Evolutionary conservation across 2,329 filamentous ascomycete species (phyloP).

Genomic region (Coniochaeta ligniaria): DNA sequence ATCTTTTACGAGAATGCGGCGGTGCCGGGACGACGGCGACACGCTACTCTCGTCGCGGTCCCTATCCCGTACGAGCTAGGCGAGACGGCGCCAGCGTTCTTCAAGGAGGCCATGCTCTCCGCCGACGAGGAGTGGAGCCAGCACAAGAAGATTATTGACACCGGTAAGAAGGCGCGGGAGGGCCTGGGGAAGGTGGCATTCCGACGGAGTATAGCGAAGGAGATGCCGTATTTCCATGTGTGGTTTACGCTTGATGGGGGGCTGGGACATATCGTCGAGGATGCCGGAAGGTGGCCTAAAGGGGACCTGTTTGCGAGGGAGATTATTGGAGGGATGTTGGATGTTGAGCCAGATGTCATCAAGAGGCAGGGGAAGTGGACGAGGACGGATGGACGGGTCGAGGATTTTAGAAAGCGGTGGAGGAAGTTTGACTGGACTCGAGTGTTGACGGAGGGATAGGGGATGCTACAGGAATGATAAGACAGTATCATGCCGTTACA

Average conservation of each 20-base stretch:
- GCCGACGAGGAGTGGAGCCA: conserved; percentile 92
- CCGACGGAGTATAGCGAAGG: conserved; percentile 74
- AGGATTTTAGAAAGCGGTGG: conserved; percentile 79
- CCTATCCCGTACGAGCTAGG: conserved; percentile 89
- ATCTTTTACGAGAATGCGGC: conserved; percentile 98
- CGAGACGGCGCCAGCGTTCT: conserved; percentile 87
- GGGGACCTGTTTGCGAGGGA: conserved; percentile 92
- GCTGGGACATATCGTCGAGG: conserved; percentile 86
- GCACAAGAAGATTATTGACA: conserved; percentile 92
- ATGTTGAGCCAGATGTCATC: conserved; percentile 71
- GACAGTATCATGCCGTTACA: not conserved
- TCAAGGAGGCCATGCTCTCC: conserved; percentile 85
- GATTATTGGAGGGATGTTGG: conserved; percentile 86
- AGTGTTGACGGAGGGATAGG: conserved; percentile 36
- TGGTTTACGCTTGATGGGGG: conserved; percentile 94
- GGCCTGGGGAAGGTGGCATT: conserved; percentile 78
- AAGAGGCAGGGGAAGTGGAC: conserved; percentile 88
- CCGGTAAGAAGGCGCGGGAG: conserved; percentile 54
- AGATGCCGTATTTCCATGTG: conserved; percentile 97
- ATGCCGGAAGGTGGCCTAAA: conserved; percentile 74
- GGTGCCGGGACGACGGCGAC: conserved; percentile 65
- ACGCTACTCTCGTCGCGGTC: conserved; percentile 80
- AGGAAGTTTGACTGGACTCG: conserved; percentile 84
- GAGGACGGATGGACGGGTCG: conserved; percentile 60
- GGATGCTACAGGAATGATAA: not conserved